Evolutionary conservation across 1,139 yeast genomes (phyloP).

Genomic region (Geotrichum cucujoidarum): DNA sequence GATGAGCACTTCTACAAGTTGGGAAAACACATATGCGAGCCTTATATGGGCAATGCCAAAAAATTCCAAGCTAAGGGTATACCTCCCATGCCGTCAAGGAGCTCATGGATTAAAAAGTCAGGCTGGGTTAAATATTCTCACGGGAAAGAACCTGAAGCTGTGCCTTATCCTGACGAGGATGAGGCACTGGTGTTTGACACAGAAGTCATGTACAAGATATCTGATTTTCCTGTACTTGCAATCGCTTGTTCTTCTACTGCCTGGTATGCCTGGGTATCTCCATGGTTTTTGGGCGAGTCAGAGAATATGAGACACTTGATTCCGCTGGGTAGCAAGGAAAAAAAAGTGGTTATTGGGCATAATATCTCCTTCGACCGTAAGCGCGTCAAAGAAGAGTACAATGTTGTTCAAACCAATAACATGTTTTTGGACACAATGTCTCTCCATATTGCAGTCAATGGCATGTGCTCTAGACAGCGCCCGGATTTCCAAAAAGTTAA

Average conservation of each 20-base stretch:
- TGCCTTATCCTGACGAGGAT: constrained; percentile 65
- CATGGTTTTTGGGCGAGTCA: constrained; percentile 59
- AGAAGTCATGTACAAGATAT: constrained; percentile 73
- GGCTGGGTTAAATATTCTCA: constrained; percentile 83
- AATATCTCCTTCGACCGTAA: constrained; percentile 91
- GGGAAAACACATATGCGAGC: constrained; percentile 54
- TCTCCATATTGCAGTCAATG: constrained; percentile 82
- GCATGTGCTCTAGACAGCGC: constrained; percentile 90
- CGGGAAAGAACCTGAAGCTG: constrained; percentile 50
- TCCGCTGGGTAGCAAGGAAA: constrained; percentile 50
- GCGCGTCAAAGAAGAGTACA: constrained; percentile 77
- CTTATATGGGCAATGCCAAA: constrained; percentile 51
- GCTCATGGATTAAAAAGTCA: constrained; percentile 34
- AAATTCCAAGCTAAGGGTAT: constrained; percentile 40
- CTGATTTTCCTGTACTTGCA: constrained; percentile 75
- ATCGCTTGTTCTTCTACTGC: constrained; percentile 73
- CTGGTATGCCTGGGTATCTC: constrained; percentile 96
- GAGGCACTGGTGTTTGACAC: constrained; percentile 77
- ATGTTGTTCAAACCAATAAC: constrained; percentile 58
- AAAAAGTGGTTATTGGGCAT: constrained; percentile 73
- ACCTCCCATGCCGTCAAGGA: constrained; percentile 45
- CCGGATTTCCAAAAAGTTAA: constrained; percentile 63
- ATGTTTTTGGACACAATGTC: constrained; percentile 91
- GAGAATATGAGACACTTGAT: constrained; percentile 56
- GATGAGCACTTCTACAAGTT: constrained; percentile 82